These are phyloP conservation scores for Pythium apleroticum DNA, from an alignment of 352 stramenopile species.

Conservation along the genomic window DNA sequence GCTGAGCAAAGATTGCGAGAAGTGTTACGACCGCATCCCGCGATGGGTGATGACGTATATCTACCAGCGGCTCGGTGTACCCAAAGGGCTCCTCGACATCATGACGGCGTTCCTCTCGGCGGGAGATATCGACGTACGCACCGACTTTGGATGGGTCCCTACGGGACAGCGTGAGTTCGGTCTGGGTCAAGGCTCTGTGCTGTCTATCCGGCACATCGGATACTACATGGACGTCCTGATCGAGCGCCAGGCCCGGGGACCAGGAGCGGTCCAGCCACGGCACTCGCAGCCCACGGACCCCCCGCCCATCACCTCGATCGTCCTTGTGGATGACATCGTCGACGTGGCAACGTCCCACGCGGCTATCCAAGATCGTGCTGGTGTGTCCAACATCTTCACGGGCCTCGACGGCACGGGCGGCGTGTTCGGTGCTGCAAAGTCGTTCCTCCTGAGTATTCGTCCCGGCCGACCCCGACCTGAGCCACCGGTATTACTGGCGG, in stretches of 20 bases:
- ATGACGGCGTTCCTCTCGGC: background rate
- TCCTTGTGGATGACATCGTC: background rate
- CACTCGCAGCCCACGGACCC: background rate
- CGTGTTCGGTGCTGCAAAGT: background rate
- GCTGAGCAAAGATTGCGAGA: constrained; percentile 10
- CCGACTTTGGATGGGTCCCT: background rate
- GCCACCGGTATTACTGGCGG: background rate
- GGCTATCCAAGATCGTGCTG: background rate
- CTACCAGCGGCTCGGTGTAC: constrained; percentile 3
- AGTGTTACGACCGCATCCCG: constrained; percentile 12
- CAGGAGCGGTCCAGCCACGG: background rate
- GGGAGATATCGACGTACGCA: background rate
- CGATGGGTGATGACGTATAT: constrained; percentile 10
- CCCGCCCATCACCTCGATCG: background rate
- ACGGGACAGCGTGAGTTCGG: background rate
- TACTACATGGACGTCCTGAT: constrained; percentile 6
- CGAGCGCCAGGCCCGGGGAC: background rate
- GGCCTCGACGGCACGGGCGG: background rate
- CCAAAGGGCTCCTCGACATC: background rate
- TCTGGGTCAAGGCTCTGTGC: background rate
- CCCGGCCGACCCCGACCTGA: background rate
- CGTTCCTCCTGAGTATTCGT: background rate
- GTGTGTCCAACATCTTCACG: background rate
- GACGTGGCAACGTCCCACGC: background rate
- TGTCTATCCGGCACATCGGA: constrained; percentile 3